These are phyloP conservation scores for Xylariales sp. DNA, from an alignment of 2,329 filamentous ascomycete genomes.

Conservation along the genomic window DNA sequence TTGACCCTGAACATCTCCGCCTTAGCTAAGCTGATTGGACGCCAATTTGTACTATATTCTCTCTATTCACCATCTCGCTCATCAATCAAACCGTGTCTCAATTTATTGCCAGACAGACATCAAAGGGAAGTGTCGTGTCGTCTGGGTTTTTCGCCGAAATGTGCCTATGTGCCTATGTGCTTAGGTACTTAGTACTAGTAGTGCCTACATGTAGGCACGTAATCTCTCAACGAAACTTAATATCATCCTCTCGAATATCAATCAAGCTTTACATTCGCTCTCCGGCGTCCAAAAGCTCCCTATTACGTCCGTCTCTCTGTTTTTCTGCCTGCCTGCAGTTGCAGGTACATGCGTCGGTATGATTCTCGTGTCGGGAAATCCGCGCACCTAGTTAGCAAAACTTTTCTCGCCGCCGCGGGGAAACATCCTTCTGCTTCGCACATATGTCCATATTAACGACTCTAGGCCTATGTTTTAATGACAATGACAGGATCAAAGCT, in stretches of 20 bases:
- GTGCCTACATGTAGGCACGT: not conserved
- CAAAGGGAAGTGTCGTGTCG: not conserved
- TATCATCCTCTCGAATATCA: slow-evolving; percentile 16
- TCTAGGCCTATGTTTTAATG: slow-evolving; percentile 20
- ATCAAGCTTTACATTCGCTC: slow-evolving; percentile 13
- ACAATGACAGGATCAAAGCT: slow-evolving; percentile 26
- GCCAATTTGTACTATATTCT: too few relatives aligned
- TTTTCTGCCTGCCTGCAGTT: slow-evolving; percentile 1
- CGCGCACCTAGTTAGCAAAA: slow-evolving; percentile 11
- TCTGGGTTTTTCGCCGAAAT: not conserved
- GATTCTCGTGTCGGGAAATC: not conserved
- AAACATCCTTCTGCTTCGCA: slow-evolving; percentile 21
- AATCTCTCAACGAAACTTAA: not conserved
- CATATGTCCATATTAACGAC: slow-evolving; percentile 34
- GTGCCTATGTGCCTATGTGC: not conserved
- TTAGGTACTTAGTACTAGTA: not conserved
- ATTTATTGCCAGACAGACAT: not conserved
- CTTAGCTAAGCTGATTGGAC: too few relatives aligned
- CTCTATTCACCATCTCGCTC: too few relatives aligned
- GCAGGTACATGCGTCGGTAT: not conserved
- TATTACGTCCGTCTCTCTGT: slow-evolving; percentile 15
- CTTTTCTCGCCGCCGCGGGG: slow-evolving; percentile 27
- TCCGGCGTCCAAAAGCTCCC: slow-evolving; percentile 25
- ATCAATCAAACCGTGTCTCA: not conserved
- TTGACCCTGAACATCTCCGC: too few relatives aligned